Base-by-base conservation (phyloP, 177 flowering plant species). In the Vitis hybrid region DNA sequence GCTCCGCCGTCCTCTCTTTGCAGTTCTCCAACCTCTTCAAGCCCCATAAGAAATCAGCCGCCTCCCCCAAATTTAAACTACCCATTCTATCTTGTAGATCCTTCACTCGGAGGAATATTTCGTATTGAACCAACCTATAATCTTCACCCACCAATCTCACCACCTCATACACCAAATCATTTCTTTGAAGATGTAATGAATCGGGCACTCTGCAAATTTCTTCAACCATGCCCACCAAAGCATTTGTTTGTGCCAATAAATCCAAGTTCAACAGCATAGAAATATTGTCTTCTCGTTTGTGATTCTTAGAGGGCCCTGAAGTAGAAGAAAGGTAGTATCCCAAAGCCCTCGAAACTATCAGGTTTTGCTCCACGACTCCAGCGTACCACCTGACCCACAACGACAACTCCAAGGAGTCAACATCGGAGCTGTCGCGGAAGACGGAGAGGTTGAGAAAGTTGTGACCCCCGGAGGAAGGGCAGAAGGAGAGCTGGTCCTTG, bases 331-430 rank as follows among this genome's bases (percentile, higher is more conserved):
- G 52, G 49, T 58, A 55, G n/a, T 60, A 59, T 4, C 76, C 83
- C 71, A 72, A 6, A 58, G 62, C 60, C 53, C 76, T 70, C 2
- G 72, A 66, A 11, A 71, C 75, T 15, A 45, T 74, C 7, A 78
- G 10, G 60, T 53, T 78, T 8, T 66, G 79, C 63, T 81, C 84
- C 60, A 78, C 50, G 10, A 74, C 64, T 1, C 33, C 72, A 0
- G 80, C 80, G 66, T 74, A 78, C 84, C 82, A 81, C 45, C 82
- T 66, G 12, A 76, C 78, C 84, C 84, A 81, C 1, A 74, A 57
- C 8, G 82, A 78, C 5, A 76, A 2, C 31, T 74, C 80, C 65
- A 29, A 48, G 45, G 60, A 39, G 10, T 68, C 76, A 0, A 39
- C 26, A 57, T 70, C 79, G 3, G 74, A 68, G 13, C 51, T 12